Conservation (phyloP, 768 basidiomycete species). For the Tricholomella constricta region DNA sequence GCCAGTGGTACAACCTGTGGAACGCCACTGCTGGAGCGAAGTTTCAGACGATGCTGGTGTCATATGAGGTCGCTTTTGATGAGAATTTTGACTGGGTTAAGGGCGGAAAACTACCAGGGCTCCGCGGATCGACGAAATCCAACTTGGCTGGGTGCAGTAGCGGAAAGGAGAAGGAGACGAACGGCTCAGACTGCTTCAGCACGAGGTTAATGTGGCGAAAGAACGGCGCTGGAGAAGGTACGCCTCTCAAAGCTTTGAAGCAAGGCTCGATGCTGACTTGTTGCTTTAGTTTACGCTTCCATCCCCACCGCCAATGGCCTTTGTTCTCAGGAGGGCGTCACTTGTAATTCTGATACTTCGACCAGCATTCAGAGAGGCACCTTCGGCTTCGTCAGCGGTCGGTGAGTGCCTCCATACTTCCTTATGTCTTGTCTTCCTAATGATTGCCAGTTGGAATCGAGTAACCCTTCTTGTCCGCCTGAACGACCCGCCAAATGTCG, state of each 20-base stretch:
- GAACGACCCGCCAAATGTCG: conserved; percentile 63
- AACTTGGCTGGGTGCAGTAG: conserved; percentile 63
- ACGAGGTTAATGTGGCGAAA: conserved; percentile 76
- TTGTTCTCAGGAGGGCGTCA: conserved; percentile 54
- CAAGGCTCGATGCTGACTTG: neutral
- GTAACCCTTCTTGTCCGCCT: conserved; percentile 75
- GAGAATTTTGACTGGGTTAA: conserved; percentile 67
- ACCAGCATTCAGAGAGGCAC: conserved; percentile 68
- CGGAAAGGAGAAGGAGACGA: conserved; percentile 50
- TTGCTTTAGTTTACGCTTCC: conserved; percentile 71
- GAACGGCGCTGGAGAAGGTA: conserved; percentile 69
- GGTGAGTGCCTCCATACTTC: conserved; percentile 45
- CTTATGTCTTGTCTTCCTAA: neutral
- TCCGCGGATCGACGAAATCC: conserved; percentile 66
- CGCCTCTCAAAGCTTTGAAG: conserved; percentile 16
- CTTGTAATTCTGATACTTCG: conserved; percentile 75
- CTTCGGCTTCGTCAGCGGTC: conserved; percentile 61
- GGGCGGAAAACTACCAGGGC: conserved; percentile 76
- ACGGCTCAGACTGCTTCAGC: conserved; percentile 72
- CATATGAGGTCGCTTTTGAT: conserved; percentile 78
- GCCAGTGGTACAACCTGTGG: conserved; percentile 71
- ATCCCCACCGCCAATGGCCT: conserved; percentile 64
- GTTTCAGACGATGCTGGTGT: conserved; percentile 68
- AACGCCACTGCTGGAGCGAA: conserved; percentile 56
- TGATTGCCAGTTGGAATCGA: conserved; percentile 60